These are phyloP conservation scores for Cicer judaicum DNA, from an alignment of 306 rosid genomes.

Conservation along the genomic window DNA sequence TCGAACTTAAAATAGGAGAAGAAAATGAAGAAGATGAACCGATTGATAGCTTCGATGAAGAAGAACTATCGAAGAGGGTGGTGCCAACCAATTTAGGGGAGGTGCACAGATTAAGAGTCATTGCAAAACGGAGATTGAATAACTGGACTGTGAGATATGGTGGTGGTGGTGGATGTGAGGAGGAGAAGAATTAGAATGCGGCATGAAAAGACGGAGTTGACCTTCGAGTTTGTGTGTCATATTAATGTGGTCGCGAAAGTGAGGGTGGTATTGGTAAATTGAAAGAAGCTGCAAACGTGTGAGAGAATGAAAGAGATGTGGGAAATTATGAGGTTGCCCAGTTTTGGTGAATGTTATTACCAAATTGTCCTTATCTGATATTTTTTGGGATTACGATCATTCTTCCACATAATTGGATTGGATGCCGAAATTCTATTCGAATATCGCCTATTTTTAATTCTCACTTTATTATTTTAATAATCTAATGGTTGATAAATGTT, in stretches of 20 bases:
- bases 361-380: constrained; percentile 23
- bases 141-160: constrained; percentile 10
- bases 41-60: constrained; percentile 3
- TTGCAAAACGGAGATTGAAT: constrained; percentile 27
- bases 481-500: too few relatives aligned
- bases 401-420: constrained; percentile 7
- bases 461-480: too few relatives aligned
- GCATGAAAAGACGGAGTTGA: constrained; percentile 30
- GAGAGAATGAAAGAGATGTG: constrained; percentile 25
- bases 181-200: background rate
- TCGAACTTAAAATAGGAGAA: background rate
- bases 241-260: background rate
- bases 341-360: constrained; percentile 13
- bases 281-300: background rate
- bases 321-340: background rate
- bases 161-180: background rate
- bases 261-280: constrained; percentile 42
- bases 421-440: background rate
- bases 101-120: constrained; percentile 61
- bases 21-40: constrained; percentile 28
- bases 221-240: constrained; percentile 31
- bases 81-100: constrained; percentile 45
- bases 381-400: background rate
- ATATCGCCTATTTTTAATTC: background rate
- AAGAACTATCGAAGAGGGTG: constrained; percentile 38